Percentiles rank a stretch among this genome's conserved stretches.
Conservation (phyloP, 148 eudicot genomes). For the Spergularia marina region DNA sequence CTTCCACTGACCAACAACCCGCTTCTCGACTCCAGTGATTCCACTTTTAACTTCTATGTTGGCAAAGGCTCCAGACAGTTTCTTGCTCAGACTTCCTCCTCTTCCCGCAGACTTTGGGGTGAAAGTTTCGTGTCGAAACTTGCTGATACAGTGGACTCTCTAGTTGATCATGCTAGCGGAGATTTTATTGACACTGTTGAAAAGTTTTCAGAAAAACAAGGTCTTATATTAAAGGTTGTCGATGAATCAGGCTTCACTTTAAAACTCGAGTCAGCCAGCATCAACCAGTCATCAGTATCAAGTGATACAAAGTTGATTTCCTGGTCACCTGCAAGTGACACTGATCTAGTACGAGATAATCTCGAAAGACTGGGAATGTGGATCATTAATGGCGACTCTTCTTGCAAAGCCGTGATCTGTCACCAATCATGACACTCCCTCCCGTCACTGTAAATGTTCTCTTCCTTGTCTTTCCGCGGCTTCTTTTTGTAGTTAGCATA, state of each 20-base stretch:
- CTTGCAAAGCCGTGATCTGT: slow-evolving; percentile 79
- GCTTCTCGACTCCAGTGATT: slow-evolving; percentile 32
- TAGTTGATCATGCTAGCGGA: slow-evolving; percentile 25
- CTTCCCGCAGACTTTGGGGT: slow-evolving; percentile 49
- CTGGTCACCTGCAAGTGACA: slow-evolving; percentile 54
- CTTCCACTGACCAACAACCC: slow-evolving; percentile 40
- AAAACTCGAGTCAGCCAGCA: slow-evolving; percentile 29
- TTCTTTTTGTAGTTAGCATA: not conserved
- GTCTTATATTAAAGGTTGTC: slow-evolving; percentile 30
- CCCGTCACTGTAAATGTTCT: not conserved
- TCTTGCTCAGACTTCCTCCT: slow-evolving; percentile 47
- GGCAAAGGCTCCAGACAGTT: slow-evolving; percentile 42
- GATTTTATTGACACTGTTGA: slow-evolving; percentile 37
- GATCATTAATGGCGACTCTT: slow-evolving; percentile 61
- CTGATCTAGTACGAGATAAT: slow-evolving; percentile 36
- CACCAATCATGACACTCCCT: slow-evolving; percentile 42
- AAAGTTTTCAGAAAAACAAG: slow-evolving; percentile 37
- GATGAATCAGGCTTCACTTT: slow-evolving; percentile 43
- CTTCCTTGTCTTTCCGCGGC: not conserved
- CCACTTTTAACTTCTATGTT: slow-evolving; percentile 38
- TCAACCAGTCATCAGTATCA: slow-evolving; percentile 38
- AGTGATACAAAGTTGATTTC: slow-evolving; percentile 41
- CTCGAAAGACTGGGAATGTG: slow-evolving; percentile 60
- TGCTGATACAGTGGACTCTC: slow-evolving; percentile 28
- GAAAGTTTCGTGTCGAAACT: slow-evolving; percentile 31